Evolutionary conservation across 192 early-diverging fungal species (phyloP), one percentile per base, ranked within the genome.

Genomic region (Coemansia sp.): DNA sequence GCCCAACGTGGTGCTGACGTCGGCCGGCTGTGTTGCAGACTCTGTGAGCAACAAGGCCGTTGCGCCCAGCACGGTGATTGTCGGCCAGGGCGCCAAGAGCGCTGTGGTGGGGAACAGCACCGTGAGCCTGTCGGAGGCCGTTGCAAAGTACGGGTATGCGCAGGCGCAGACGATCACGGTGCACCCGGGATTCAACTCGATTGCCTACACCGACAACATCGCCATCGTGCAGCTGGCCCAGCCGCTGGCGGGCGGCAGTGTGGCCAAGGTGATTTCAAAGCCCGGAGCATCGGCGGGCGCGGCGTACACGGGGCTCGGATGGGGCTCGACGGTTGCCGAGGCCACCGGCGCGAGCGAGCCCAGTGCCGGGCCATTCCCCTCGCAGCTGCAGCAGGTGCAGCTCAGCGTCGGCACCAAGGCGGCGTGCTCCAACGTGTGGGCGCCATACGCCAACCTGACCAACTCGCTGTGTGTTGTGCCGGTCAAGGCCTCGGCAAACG

Each of bases 31-130:
- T 47, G 71, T 74, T 13, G 53, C 71, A 6, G 63, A 74, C 30
- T 29, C 63, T n/a, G 44, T 74, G 5, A 63, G 71, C 64, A 63
- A 65, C 71, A 66, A 67, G 60, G 64, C 71, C 11, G 48, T 74
- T 8, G 13, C 50, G 18, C 14, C 34, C 30, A 58, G 33, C 43
- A 51, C 47, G 17, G 47, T 74, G 23, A 32, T 58, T 11, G 60
- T 74, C 8, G 71, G 71, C 20, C 64, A 62, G 20, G 71, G 71
- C 20, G 33, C 45, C 35, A 32, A 55, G 0, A 35, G 39, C 23
- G 33, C 22, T 10, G 25, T 53, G 7, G 22, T 74, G 37, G 52
- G 46, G 39, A 51, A 33, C 22, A 29, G n/a, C 28, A 35, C 58
- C 14, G 48, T 58, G 22, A 34, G 55, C 27, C 40, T 61, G 20